Evolutionary conservation across 768 basidiomycete genomes (phyloP).

Genomic region (Daedaleopsis nitida): DNA sequence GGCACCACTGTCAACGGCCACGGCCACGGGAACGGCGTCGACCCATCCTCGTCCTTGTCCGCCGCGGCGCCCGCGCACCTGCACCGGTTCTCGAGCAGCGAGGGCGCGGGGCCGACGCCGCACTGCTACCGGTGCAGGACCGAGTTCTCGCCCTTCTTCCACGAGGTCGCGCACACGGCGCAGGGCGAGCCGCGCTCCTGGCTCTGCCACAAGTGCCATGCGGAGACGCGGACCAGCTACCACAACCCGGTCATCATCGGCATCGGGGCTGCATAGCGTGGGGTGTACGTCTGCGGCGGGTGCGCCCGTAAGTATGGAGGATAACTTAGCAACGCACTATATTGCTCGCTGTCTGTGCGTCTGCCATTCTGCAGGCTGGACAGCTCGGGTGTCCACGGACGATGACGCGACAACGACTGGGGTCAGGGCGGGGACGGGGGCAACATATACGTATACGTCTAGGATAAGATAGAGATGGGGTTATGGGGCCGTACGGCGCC

Average conservation of each 20-base stretch:
- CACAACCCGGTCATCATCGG: conserved; percentile 23
- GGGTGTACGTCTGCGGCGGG: neutral
- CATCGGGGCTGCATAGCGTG: conserved; percentile 17
- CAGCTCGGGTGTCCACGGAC: no score
- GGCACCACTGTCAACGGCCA: neutral
- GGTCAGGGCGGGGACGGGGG: no score
- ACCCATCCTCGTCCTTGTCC: conserved; percentile 10
- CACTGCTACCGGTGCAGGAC: conserved; percentile 65
- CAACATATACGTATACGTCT: neutral
- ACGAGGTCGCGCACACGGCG: conserved; percentile 37
- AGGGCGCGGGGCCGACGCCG: conserved; percentile 28
- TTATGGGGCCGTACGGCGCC: neutral
- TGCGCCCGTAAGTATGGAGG: neutral
- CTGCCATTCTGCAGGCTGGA: no score
- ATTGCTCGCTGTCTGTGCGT: no score
- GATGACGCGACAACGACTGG: no score
- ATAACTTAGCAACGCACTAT: neutral
- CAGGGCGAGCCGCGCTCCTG: conserved; percentile 24
- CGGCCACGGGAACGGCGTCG: neutral
- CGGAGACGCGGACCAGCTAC: conserved; percentile 26
- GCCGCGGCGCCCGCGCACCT: neutral
- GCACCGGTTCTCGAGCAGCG: conserved; percentile 3
- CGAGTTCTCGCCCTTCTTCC: conserved; percentile 76
- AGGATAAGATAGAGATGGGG: neutral
- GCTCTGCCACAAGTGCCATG: conserved; percentile 51